Evolutionary conservation across 306 rosid species (phyloP).

Genomic region (Castanopsis chinensis): DNA sequence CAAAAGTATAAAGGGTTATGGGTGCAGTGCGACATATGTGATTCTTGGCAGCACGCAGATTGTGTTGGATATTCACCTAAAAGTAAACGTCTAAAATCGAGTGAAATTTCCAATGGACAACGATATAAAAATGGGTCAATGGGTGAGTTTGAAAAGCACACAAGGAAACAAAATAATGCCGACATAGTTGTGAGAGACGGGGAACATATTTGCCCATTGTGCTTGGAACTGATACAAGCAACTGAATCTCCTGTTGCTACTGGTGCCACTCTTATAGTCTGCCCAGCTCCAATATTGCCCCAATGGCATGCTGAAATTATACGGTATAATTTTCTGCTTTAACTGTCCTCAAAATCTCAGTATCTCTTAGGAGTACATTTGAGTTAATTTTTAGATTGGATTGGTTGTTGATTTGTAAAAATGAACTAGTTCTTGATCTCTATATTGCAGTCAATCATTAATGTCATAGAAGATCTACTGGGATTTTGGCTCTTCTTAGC

Average conservation of each 20-base stretch:
- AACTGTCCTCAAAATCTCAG: neutral
- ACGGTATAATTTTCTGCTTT: slow-evolving; percentile 47
- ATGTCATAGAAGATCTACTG: neutral
- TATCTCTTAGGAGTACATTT: neutral
- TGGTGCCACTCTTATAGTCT: slow-evolving; percentile 92
- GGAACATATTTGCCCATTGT: slow-evolving; percentile 71
- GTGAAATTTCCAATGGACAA: slow-evolving; percentile 25
- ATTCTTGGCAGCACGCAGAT: slow-evolving; percentile 97
- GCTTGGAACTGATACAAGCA: slow-evolving; percentile 79
- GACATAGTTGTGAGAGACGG: slow-evolving; percentile 63
- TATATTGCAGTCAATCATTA: neutral
- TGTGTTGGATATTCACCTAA: slow-evolving; percentile 87
- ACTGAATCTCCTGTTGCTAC: slow-evolving; percentile 77
- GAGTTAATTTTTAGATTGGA: neutral
- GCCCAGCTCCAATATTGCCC: slow-evolving; percentile 89
- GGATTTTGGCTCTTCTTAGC: neutral
- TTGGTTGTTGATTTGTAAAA: neutral
- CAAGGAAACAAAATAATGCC: slow-evolving; percentile 44
- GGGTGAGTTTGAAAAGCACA: slow-evolving; percentile 9
- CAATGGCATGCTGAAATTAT: slow-evolving; percentile 90
- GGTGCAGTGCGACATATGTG: slow-evolving; percentile 97
- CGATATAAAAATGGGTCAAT: slow-evolving; percentile 32
- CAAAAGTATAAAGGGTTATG: slow-evolving; percentile 73
- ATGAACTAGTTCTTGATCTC: neutral
- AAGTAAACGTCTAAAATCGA: slow-evolving; percentile 56